A percentile compares a stretch with the other conserved stretches of the same genome.
phyloP scores from a whole-genome alignment of 148 eudicot genomes.

The Arctostaphylos glauca region DNA sequence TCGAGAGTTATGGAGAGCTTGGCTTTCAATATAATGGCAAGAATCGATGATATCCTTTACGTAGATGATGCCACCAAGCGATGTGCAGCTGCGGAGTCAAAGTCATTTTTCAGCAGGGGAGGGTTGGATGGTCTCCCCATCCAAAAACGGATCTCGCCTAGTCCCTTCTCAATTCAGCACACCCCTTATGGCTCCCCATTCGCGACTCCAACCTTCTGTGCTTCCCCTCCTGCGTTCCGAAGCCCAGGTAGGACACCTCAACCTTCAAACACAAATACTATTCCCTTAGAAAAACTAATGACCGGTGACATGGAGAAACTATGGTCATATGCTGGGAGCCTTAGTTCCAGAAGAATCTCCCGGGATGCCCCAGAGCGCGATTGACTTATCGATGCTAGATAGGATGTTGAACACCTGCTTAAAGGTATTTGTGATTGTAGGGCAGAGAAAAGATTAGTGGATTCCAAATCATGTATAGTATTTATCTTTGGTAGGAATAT shows the following conservation, averaged over 20 bases:
- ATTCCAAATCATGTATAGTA: slow-evolving; percentile 8
- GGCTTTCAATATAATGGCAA: slow-evolving; percentile 89
- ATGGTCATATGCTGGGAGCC: slow-evolving; percentile 52
- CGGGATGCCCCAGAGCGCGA: slow-evolving; percentile 58
- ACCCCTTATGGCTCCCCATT: slow-evolving; percentile 79
- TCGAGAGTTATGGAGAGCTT: slow-evolving; percentile 97
- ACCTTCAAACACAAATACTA: slow-evolving; percentile 23
- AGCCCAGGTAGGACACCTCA: slow-evolving; percentile 62
- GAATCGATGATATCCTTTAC: slow-evolving; percentile 74
- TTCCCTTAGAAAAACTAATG: slow-evolving; percentile 29
- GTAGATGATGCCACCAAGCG: slow-evolving; percentile 77
- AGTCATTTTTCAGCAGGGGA: slow-evolving; percentile 62
- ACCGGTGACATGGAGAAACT: slow-evolving; percentile 44
- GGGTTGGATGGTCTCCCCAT: slow-evolving; percentile 70
- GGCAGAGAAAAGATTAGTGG: background rate
- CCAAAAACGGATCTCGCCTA: slow-evolving; percentile 85
- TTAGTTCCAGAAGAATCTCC: slow-evolving; percentile 41
- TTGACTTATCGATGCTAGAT: slow-evolving; percentile 3
- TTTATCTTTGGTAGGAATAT: background rate
- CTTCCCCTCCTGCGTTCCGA: slow-evolving; percentile 58
- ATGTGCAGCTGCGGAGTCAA: slow-evolving; percentile 54
- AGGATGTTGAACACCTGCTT: background rate
- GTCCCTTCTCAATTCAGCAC: slow-evolving; percentile 91
- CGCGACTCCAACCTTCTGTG: slow-evolving; percentile 83
- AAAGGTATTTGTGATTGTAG: background rate